Base-by-base conservation (phyloP, 805 yeast species). In the Torulaspora quercuum region DNA sequence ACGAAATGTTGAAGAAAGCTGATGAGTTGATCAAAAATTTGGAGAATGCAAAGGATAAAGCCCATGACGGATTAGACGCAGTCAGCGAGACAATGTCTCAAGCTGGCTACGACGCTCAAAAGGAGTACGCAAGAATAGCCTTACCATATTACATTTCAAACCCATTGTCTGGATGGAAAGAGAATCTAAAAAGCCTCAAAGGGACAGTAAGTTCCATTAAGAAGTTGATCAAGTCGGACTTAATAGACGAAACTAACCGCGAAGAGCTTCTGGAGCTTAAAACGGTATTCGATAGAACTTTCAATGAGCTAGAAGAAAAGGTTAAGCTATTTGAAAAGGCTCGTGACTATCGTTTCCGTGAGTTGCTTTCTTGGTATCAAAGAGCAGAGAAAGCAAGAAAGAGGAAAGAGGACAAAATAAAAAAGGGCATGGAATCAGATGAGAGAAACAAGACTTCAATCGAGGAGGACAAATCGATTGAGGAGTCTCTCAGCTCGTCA, bases 101-200 rank as follows among this genome's bases (percentile, higher is more conserved):
- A 3, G 57, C 65, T 14, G 73, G 69, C 0, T 52, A 79, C 16
- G 75, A 79, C 48, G 76, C 72, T 42, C 75, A 72, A 21, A 67
- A 69, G 36, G 79, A 75, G 48, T 72, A 70, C 41, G 61, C 64
- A 22, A 68, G 72, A 42, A 53, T 76, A 29, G 68, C 67, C 35
- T 28, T 50, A 10, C 59, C 63, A 11, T 26, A 46, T 13, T 47
- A 50, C 16, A 24, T 53, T 7, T 15, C 47, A 3, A 40, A 39
- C 7, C 25, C 50, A 2, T 27, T 42, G 10, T 13, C 22, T 2
- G 30, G 35, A 6, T 45, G 47, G 39, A 37, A 50, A 13, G 40
- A 42, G 4, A 40, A 43, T 4, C 8, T 50, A 5, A 11, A 37
- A 3, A 19, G 28, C 7, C 39, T 57, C 12, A 42, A 49, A 24